phyloP scores from a whole-genome alignment of 2,329 filamentous ascomycete genomes.

The Pseudocercospora macadamiae region DNA sequence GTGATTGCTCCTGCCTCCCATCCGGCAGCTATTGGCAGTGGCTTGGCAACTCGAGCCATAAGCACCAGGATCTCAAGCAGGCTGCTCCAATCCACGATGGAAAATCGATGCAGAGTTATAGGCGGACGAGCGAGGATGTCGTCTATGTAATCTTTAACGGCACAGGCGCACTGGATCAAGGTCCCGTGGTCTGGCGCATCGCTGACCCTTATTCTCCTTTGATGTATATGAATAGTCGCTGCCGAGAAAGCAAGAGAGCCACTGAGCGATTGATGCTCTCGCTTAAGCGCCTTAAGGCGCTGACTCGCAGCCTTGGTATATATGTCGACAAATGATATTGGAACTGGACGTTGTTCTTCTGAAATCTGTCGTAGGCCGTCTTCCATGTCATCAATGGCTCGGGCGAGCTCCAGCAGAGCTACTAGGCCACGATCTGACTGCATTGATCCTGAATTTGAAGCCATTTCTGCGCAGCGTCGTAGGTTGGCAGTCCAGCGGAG shows the following conservation, averaged over 20 bases:
- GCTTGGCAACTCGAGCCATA: conserved; percentile 26
- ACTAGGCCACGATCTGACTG: conserved; percentile 23
- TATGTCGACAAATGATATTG: conserved; percentile 22
- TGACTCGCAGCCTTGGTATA: conserved; percentile 24
- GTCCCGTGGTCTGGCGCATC: conserved; percentile 23
- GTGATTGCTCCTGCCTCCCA: conserved; percentile 33
- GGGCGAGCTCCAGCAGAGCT: conserved; percentile 24
- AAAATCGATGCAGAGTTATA: conserved; percentile 27
- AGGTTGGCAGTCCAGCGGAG: conserved; percentile 31
- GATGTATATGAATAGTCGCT: conserved; percentile 27
- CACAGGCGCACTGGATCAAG: conserved; percentile 32
- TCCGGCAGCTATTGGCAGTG: conserved; percentile 18
- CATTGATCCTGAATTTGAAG: conserved; percentile 15
- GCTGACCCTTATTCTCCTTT: conserved; percentile 24
- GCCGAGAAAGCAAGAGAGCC: conserved; percentile 25
- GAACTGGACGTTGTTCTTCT: conserved; percentile 9
- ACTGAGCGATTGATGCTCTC: conserved; percentile 27
- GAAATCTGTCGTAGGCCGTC: conserved; percentile 21
- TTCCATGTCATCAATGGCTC: conserved; percentile 28
- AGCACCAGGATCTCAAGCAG: conserved; percentile 30
- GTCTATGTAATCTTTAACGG: conserved; percentile 35
- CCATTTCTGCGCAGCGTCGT: conserved; percentile 24
- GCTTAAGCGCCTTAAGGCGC: conserved; percentile 29
- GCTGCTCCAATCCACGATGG: conserved; percentile 32
- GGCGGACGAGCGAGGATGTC: conserved; percentile 29